phyloP scores from a whole-genome alignment of 139 green algal species.

The Haematococcus lacustris region DNA sequence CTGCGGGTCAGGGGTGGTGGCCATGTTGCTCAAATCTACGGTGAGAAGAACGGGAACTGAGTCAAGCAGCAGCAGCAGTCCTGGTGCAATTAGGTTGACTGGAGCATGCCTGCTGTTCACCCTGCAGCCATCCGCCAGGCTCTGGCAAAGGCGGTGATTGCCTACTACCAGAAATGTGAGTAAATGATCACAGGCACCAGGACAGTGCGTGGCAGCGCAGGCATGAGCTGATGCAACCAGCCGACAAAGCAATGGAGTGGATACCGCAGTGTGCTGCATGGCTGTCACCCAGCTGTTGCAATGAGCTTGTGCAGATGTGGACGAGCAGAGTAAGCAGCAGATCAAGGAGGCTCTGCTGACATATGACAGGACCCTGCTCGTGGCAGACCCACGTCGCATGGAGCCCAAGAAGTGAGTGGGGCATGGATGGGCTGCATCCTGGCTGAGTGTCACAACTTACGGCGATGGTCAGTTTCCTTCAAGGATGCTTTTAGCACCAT shows the following conservation, averaged over 20 bases:
- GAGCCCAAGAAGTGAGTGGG: slow-evolving; percentile 6
- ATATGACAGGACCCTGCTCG: slow-evolving; percentile 96
- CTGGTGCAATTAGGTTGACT: too few relatives aligned
- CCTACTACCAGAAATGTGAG: slow-evolving; percentile 98
- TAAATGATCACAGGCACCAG: not conserved
- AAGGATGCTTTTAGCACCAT: too few relatives aligned
- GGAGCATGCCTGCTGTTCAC: too few relatives aligned
- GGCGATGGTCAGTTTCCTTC: too few relatives aligned
- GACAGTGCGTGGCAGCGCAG: not conserved
- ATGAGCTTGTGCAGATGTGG: not conserved
- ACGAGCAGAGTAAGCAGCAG: not conserved
- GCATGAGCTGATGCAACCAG: not conserved
- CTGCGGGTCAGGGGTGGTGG: slow-evolving; percentile 94
- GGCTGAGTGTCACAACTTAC: too few relatives aligned
- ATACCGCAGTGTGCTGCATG: too few relatives aligned
- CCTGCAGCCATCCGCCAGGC: slow-evolving; percentile 91
- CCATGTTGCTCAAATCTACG: slow-evolving; percentile 92
- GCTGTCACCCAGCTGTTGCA: too few relatives aligned
- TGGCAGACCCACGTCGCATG: slow-evolving; percentile 84
- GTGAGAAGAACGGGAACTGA: too few relatives aligned
- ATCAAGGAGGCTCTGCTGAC: slow-evolving; percentile 82
- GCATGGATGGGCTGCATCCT: too few relatives aligned
- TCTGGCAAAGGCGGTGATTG: slow-evolving; percentile 95
- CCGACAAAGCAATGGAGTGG: too few relatives aligned
- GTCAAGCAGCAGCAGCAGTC: too few relatives aligned